Conservation (phyloP, 106 monocot species). For the Agapanthus africanus region DNA sequence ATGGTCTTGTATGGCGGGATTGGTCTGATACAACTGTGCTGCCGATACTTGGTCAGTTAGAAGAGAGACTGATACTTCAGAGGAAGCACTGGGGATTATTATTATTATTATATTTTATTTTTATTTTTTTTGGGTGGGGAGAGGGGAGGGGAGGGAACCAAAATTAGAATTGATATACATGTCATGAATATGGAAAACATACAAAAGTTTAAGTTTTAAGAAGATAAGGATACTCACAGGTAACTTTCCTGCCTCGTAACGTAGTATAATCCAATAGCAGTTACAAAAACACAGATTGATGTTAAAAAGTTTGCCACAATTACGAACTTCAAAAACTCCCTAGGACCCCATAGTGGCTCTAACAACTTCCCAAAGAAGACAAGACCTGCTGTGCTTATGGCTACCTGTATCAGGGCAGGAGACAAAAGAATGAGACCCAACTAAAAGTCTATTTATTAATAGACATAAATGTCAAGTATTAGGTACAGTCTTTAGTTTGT, state of each 20-base stretch:
- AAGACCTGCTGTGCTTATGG: conserved; percentile 67
- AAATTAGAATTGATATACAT: not conserved
- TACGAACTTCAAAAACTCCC: conserved; percentile 88
- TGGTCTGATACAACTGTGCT: too few species aligned
- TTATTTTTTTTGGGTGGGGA: too few species aligned
- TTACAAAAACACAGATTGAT: conserved; percentile 66
- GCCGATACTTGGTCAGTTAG: not conserved
- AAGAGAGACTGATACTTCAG: not conserved
- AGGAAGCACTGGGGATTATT: not conserved
- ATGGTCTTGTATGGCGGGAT: too few species aligned
- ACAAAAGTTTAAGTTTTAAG: too few species aligned
- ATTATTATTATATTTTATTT: too few species aligned
- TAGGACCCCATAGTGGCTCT: conserved; percentile 87
- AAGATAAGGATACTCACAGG: conserved; percentile 84
- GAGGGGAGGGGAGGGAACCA: not conserved
- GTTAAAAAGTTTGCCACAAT: conserved; percentile 80
- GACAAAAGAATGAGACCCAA: too few species aligned
- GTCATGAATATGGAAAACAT: not conserved
- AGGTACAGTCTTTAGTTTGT: too few species aligned
- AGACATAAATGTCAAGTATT: too few species aligned
- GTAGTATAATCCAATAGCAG: conserved; percentile 79
- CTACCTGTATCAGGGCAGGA: conserved; percentile 54
- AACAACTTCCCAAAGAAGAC: conserved; percentile 72
- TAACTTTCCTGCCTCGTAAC: conserved; percentile 66
- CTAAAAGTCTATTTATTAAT: too few species aligned